Evolutionary conservation across 495 filamentous ascomycete genomes (phyloP), one percentile per base, ranked within the genome.

Genomic region (Penicillium desertorum): DNA sequence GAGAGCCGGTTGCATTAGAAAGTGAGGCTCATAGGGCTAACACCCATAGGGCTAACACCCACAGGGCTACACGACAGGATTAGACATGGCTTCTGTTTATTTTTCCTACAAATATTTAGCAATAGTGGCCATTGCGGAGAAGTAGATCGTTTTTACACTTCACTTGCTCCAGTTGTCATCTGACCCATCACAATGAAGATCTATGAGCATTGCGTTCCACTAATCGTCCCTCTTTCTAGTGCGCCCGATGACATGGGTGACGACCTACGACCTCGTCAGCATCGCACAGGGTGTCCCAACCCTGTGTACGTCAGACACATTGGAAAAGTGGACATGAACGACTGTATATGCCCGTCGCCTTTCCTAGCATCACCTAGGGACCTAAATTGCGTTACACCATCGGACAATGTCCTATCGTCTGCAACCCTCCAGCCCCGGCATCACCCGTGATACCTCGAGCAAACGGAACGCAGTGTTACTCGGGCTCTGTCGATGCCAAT

Each of bases 241-340:
- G 22, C 1, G 22, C 22, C 22, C 22, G 22, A 22, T 22, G 22
- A 22, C 22, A 22, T 3, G 22, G 22, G 22, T 22, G 22, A 22
- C 22, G 22, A 22, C 22, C 22, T 22, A 22, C 22, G 22, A 22
- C 22, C 22, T 22, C 22, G 22, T 22, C 22, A 22, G 22, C 22
- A 22, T 22, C 22, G 22, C 22, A 22, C 22, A 22, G 23, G 23
- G 23, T 23, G 23, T 0, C 4, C 3, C 23, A 23, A 23, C 23
- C 23, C 23, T 23, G 22, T 56, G 53, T 39, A 56, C 53, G 7
- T 45, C 22, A 3, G 29, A 47, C 8, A 45, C 8, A 56, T 56
- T 10, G 8, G 8, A 32, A 41, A 47, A 6, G 41, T 47, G 32
- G 53, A 56, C 19, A 44, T 56, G 14, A 56, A 43, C n/a, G 43